Percentiles rank a stretch among this genome's conserved stretches.
These are phyloP conservation scores for Lepraria neglecta DNA, from an alignment of 495 filamentous ascomycete genomes.

Conservation along the genomic window DNA sequence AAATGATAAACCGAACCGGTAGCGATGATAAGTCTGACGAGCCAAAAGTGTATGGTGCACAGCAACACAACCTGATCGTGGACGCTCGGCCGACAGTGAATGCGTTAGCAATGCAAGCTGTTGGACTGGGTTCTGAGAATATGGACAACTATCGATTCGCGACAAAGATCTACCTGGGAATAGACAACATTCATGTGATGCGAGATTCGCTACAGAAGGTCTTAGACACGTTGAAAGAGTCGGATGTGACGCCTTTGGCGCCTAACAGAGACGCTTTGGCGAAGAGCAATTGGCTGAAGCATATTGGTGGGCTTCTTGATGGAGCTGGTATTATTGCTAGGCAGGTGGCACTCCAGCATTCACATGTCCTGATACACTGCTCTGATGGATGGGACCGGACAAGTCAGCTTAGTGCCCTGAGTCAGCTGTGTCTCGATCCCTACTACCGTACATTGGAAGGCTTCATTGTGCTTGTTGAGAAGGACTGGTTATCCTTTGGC, in stretches of 20 bases:
- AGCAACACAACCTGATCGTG: constrained; percentile 91
- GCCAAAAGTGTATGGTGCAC: constrained; percentile 77
- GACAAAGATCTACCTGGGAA: constrained; percentile 90
- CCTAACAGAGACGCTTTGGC: constrained; percentile 76
- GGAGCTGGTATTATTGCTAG: constrained; percentile 78
- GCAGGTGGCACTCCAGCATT: constrained; percentile 85
- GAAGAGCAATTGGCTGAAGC: constrained; percentile 87
- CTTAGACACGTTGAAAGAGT: constrained; percentile 84
- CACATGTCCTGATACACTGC: constrained; percentile 93
- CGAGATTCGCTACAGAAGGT: constrained; percentile 83
- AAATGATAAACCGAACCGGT: constrained; percentile 51
- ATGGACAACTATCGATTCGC: constrained; percentile 96
- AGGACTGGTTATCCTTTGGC: constrained; percentile 96
- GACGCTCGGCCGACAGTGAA: constrained; percentile 95
- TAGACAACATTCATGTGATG: constrained; percentile 99
- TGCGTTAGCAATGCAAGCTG: constrained; percentile 90
- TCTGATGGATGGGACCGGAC: constrained; percentile 99
- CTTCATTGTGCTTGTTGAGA: constrained; percentile 92
- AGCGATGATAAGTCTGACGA: constrained; percentile 37
- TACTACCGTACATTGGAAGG: constrained; percentile 94
- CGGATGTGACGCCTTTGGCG: constrained; percentile 76
- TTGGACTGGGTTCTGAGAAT: constrained; percentile 91
- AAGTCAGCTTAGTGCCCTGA: constrained; percentile 87
- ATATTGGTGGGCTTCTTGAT: constrained; percentile 78
- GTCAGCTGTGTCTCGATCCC: constrained; percentile 89